A percentile compares a stretch with the other conserved stretches of the same genome.
phyloP scores from a whole-genome alignment of 2,329 filamentous ascomycete species.

The Corynespora cassiicola region DNA sequence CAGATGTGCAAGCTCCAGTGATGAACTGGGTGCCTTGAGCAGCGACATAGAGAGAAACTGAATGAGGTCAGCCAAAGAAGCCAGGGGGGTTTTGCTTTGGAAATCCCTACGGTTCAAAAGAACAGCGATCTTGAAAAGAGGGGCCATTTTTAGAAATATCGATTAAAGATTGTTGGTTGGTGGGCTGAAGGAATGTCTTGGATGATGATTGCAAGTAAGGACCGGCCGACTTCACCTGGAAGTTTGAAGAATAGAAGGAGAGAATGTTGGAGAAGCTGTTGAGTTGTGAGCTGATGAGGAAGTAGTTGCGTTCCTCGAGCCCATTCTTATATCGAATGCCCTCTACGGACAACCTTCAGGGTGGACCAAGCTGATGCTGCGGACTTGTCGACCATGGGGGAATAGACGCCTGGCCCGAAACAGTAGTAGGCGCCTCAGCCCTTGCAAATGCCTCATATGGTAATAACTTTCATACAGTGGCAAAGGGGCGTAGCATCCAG shows the following conservation, averaged over 20 bases:
- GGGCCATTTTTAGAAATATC: conserved; percentile 26
- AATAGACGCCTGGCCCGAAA: conserved; percentile 29
- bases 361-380: conserved; percentile 24
- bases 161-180: background rate
- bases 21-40: conserved; percentile 47
- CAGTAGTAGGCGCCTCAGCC: conserved; percentile 15
- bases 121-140: conserved; percentile 32
- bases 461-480: conserved; percentile 16
- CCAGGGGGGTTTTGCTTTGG: too few species aligned
- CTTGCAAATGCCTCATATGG: conserved; percentile 18
- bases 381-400: conserved; percentile 15
- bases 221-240: conserved; percentile 22
- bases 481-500: conserved; percentile 13
- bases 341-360: conserved; percentile 4
- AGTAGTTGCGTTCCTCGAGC: conserved; percentile 3
- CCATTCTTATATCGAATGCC: conserved; percentile 20
- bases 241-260: conserved; percentile 14
- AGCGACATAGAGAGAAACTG: conserved; percentile 32
- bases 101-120: conserved; percentile 27
- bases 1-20: conserved; percentile 44
- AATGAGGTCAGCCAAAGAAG: too few species aligned
- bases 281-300: conserved; percentile 12
- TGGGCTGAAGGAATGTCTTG: conserved; percentile 9
- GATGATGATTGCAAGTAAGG: conserved; percentile 1
- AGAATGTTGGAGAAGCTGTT: conserved; percentile 3